Evolutionary conservation across 1,139 yeast genomes (phyloP).

Genomic region (Taiozyma sp.): DNA sequence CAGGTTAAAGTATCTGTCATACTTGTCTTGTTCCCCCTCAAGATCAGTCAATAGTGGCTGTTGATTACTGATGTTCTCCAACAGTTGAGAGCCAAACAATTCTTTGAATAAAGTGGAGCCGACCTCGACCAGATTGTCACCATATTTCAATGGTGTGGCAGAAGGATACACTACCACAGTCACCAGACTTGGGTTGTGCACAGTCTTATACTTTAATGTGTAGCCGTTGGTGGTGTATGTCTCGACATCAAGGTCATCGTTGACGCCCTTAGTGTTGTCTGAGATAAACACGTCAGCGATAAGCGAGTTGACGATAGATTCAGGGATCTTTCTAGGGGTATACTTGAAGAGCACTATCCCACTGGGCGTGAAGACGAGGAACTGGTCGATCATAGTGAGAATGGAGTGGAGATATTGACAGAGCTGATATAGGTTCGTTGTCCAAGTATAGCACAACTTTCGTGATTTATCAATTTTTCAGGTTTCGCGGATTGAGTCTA

Average conservation of each 20-base stretch:
- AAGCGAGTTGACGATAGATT: slow-evolving; percentile 40
- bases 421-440: slow-evolving; percentile 1
- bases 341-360: slow-evolving; percentile 54
- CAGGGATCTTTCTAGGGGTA: slow-evolving; percentile 38
- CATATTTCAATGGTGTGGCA: slow-evolving; percentile 27
- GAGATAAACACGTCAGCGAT: slow-evolving; percentile 44
- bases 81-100: slow-evolving; percentile 24
- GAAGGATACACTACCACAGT: slow-evolving; percentile 29
- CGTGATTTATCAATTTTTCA: background rate
- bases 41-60: slow-evolving; percentile 23
- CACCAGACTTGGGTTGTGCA: slow-evolving; percentile 23
- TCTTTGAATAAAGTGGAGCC: slow-evolving; percentile 26
- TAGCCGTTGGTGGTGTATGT: slow-evolving; percentile 28
- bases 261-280: slow-evolving; percentile 25
- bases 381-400: slow-evolving; percentile 45
- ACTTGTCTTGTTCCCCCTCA: slow-evolving; percentile 25
- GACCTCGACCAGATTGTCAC: slow-evolving; percentile 30
- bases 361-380: slow-evolving; percentile 48
- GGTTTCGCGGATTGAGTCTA: background rate
- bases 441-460: background rate
- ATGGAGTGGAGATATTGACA: slow-evolving; percentile 3
- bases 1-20: slow-evolving; percentile 26
- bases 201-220: slow-evolving; percentile 27
- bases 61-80: slow-evolving; percentile 24
- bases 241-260: slow-evolving; percentile 26